Conservation (phyloP, 2,329 filamentous ascomycete species). For the Sarocladiaceae sp. region DNA sequence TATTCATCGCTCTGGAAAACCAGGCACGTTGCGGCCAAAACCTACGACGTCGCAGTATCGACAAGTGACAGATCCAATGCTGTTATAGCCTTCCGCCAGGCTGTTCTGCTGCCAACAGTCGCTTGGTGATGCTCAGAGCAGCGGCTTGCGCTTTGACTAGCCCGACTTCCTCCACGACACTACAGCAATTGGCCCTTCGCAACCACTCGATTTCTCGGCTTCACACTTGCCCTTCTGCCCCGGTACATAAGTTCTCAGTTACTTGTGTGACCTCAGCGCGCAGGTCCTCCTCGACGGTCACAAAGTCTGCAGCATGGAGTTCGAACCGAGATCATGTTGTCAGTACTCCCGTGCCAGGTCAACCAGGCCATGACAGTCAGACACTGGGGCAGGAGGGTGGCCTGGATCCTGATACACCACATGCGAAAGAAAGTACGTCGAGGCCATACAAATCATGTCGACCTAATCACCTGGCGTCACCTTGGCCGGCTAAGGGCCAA, state of each 20-base stretch:
- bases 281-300: neutral
- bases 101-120: neutral
- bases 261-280: neutral
- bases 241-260: neutral
- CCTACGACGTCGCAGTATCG: neutral
- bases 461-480: too few species aligned
- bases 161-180: neutral
- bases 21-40: neutral
- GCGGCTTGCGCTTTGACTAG: neutral
- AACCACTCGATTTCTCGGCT: neutral
- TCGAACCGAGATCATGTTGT: neutral
- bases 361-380: neutral
- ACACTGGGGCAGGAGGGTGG: constrained; percentile 6
- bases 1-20: too few species aligned
- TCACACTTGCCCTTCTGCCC: neutral
- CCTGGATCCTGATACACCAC: too few species aligned
- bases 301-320: neutral
- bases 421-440: too few species aligned
- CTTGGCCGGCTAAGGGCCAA: too few species aligned
- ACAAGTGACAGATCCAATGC: neutral
- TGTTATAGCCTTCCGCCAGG: neutral
- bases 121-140: constrained; percentile 7
- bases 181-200: neutral
- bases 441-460: too few species aligned
- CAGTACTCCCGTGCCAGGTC: neutral